Evolutionary conservation across 495 filamentous ascomycete species (phyloP).

Genomic region (Penicillium roqueforti): DNA sequence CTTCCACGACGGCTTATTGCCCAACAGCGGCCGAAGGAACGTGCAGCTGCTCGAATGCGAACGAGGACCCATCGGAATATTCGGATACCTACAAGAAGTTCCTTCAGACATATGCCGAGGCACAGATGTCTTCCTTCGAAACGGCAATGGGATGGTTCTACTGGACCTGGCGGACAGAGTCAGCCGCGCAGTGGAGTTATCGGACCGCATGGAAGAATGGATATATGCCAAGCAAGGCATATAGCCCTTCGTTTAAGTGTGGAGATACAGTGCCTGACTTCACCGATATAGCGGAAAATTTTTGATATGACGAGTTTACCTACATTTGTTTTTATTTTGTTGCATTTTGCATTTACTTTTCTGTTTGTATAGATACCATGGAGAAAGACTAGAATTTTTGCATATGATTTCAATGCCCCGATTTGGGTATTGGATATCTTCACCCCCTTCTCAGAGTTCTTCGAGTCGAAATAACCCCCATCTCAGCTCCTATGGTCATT

Average conservation of each 20-base stretch:
- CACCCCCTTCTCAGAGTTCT: not conserved
- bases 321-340: not conserved
- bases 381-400: not conserved
- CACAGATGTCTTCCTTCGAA: slow-evolving; percentile 91
- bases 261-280: slow-evolving; percentile 65
- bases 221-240: slow-evolving; percentile 76
- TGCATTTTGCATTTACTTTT: slow-evolving; percentile 2
- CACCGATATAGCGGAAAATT: slow-evolving; percentile 61
- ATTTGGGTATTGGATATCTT: not conserved
- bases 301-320: slow-evolving; percentile 44
- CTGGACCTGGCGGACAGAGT: slow-evolving; percentile 88
- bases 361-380: slow-evolving; percentile 6
- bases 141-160: slow-evolving; percentile 96
- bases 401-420: not conserved
- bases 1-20: slow-evolving; percentile 63
- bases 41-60: slow-evolving; percentile 74
- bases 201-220: slow-evolving; percentile 78
- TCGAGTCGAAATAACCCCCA: not conserved
- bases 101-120: slow-evolving; percentile 84
- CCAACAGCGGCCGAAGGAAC: slow-evolving; percentile 52
- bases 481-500: not conserved
- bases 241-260: slow-evolving; percentile 73
- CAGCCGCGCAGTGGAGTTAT: slow-evolving; percentile 89
- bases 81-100: slow-evolving; percentile 75
- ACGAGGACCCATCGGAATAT: slow-evolving; percentile 66